A percentile compares a stretch with the other conserved stretches of the same genome.
Evolutionary conservation across 2,329 filamentous ascomycete genomes (phyloP).

Genomic region (Colletotrichum sp.): DNA sequence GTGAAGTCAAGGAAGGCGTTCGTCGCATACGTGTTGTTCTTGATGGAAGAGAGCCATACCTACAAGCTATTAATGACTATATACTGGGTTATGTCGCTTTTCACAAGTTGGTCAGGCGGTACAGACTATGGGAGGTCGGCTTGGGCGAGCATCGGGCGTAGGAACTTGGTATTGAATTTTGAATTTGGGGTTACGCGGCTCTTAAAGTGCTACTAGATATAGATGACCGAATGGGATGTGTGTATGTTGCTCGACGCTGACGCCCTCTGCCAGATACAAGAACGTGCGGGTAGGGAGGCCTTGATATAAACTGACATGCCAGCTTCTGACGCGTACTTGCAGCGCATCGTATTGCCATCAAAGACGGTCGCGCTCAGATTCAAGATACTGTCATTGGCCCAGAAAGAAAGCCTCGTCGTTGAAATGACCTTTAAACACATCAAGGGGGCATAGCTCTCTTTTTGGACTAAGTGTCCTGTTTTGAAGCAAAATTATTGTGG

Average conservation of each 20-base stretch:
- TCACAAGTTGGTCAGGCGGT: background rate
- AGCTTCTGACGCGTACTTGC: background rate
- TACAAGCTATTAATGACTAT: background rate
- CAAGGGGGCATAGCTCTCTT: rapidly evolving
- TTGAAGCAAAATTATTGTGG: background rate
- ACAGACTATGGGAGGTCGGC: background rate
- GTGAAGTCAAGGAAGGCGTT: background rate
- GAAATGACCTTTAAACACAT: background rate
- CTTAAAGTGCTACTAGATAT: background rate
- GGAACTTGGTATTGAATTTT: background rate
- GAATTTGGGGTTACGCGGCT: too few relatives aligned
- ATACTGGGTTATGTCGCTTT: background rate
- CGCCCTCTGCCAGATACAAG: too few relatives aligned
- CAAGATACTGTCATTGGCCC: background rate
- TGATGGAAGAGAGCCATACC: background rate
- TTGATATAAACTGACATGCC: background rate
- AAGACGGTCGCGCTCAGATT: background rate
- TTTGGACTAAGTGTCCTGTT: rapidly evolving
- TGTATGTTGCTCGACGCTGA: too few relatives aligned
- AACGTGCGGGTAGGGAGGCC: too few relatives aligned
- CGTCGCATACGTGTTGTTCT: background rate
- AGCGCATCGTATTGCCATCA: background rate
- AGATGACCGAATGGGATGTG: too few relatives aligned
- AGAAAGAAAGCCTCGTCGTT: rapidly evolving
- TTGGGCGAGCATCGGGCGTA: background rate